Evolutionary conservation across 352 stramenopile species (phyloP).

Genomic region (Peronospora destructor): DNA sequence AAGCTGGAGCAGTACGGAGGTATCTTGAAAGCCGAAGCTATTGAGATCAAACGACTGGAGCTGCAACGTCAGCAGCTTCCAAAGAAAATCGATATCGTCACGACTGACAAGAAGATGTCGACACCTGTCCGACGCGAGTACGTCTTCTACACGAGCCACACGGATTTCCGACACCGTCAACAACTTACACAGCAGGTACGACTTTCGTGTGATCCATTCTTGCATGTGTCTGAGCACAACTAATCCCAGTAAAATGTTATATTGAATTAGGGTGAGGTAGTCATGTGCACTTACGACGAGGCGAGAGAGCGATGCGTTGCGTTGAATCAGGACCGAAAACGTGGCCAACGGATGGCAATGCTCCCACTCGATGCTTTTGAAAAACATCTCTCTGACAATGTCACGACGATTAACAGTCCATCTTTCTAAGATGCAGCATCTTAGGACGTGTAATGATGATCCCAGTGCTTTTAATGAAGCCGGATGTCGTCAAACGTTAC

Average conservation of each 20-base stretch:
- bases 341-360: constrained; percentile 41
- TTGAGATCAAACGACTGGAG: constrained; percentile 21
- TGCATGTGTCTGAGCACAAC: background rate
- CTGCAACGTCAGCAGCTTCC: constrained; percentile 6
- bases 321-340: constrained; percentile 43
- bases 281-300: constrained; percentile 48
- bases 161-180: constrained; percentile 52
- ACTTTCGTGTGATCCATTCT: constrained; percentile 2
- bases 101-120: constrained; percentile 1
- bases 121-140: constrained; percentile 30
- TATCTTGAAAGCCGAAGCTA: constrained; percentile 36
- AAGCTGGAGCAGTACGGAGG: constrained; percentile 34
- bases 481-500: constrained; percentile 2
- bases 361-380: constrained; percentile 41
- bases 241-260: background rate
- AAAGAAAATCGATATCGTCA: background rate
- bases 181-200: constrained; percentile 45
- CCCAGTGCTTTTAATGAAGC: constrained; percentile 7
- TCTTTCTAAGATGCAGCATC: constrained; percentile 5
- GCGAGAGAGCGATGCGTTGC: constrained; percentile 35
- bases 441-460: constrained; percentile 12
- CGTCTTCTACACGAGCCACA: constrained; percentile 51
- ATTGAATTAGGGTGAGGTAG: constrained; percentile 31
- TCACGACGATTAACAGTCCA: constrained; percentile 11
- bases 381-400: constrained; percentile 24